Evolutionary conservation across 2,329 filamentous ascomycete genomes (phyloP).

Genomic region (Aspergillus hortae): DNA sequence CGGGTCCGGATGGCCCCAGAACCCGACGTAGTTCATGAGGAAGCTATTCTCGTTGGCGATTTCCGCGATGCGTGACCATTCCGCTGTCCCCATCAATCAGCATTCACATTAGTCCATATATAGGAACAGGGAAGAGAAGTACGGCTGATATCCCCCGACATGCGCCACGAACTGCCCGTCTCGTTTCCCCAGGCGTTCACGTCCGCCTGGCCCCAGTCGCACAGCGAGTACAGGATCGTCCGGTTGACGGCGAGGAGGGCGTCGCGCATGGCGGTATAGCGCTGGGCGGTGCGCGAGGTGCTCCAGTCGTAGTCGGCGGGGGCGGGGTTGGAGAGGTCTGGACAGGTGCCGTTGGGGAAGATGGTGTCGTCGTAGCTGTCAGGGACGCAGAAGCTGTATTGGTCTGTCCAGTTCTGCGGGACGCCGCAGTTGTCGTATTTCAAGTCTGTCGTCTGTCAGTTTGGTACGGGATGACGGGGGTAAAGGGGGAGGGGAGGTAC

Average conservation of each 20-base stretch:
- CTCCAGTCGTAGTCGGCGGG: conserved; percentile 51
- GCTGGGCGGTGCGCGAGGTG: conserved; percentile 44
- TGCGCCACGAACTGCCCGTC: conserved; percentile 48
- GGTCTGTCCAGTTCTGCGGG: conserved; percentile 36
- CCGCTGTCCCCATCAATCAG: neutral
- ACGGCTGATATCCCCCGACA: conserved; percentile 33
- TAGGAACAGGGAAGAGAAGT: neutral
- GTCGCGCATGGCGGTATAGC: conserved; percentile 53
- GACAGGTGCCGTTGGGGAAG: conserved; percentile 42
- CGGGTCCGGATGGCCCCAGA: conserved; percentile 51
- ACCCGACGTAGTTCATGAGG: conserved; percentile 42
- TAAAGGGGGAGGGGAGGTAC: conserved; percentile 12
- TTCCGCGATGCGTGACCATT: conserved; percentile 30
- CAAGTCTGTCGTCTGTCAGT: conserved; percentile 36
- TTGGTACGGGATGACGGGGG: neutral
- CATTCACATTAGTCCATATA: neutral
- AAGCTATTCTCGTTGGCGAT: conserved; percentile 53
- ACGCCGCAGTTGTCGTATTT: conserved; percentile 58
- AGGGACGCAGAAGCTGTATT: conserved; percentile 39
- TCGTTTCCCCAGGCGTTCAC: conserved; percentile 50
- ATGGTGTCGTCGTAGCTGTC: conserved; percentile 32
- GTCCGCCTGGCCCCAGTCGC: conserved; percentile 52
- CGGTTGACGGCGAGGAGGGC: conserved; percentile 44
- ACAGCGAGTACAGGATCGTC: conserved; percentile 51
- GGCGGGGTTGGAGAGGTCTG: conserved; percentile 32